Conservation (phyloP, 306 rosid species). For the Citrullus mucosospermus region DNA sequence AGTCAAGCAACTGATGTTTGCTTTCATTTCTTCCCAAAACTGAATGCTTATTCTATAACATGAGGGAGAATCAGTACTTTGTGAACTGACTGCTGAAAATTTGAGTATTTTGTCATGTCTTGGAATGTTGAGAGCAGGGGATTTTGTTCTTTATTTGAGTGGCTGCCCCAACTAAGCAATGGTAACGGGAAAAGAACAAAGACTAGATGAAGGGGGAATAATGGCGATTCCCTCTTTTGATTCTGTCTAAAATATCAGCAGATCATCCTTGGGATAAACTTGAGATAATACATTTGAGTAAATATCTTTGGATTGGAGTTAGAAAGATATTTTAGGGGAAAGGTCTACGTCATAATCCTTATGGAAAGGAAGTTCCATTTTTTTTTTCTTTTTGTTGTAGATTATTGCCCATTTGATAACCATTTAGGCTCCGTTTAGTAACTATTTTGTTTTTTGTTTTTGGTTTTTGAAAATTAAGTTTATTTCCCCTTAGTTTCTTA, state of each 20-base stretch:
- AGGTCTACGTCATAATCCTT: neutral
- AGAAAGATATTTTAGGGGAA: neutral
- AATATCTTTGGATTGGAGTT: no score
- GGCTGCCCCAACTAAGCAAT: neutral
- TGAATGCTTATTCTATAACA: neutral
- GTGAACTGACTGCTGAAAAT: no score
- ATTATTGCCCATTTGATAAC: no score
- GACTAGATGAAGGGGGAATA: neutral
- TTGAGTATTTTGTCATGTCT: neutral
- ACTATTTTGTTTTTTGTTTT: no score
- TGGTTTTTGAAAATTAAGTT: no score
- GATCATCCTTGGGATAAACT: no score
- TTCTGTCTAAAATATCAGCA: neutral
- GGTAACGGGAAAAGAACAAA: neutral
- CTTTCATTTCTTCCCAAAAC: neutral
- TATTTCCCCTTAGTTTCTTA: no score
- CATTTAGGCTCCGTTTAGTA: no score
- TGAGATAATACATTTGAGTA: no score
- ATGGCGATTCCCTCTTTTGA: neutral
- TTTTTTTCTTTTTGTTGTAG: no score
- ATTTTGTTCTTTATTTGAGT: neutral
- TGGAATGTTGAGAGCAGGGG: neutral
- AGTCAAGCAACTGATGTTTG: neutral
- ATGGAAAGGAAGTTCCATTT: neutral
- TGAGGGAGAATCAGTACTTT: neutral